Evolutionary conservation across 2,329 filamentous ascomycete species (phyloP).

Genomic region (Penicillium hesseltinei): DNA sequence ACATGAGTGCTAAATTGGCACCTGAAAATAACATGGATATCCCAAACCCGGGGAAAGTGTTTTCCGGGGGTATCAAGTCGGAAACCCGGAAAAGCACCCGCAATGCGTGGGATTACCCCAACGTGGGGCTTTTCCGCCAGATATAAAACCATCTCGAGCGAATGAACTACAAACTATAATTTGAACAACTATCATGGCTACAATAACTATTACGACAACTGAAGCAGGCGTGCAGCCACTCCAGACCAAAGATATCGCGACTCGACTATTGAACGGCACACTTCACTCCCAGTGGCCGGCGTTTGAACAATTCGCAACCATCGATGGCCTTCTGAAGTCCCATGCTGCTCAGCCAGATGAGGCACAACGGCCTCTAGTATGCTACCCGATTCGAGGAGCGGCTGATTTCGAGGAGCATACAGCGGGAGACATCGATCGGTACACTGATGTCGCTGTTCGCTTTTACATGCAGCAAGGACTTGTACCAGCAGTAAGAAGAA

Average conservation of each 20-base stretch:
- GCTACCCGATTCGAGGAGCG: slow-evolving; percentile 18
- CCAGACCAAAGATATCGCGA: slow-evolving; percentile 18
- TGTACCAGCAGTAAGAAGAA: slow-evolving; percentile 15
- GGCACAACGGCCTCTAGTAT: slow-evolving; percentile 16
- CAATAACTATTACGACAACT: slow-evolving; percentile 10
- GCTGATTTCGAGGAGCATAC: slow-evolving; percentile 25
- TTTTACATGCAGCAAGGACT: slow-evolving; percentile 22
- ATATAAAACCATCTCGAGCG: slow-evolving; percentile 8
- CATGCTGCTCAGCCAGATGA: slow-evolving; percentile 20
- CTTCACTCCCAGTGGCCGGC: slow-evolving; percentile 22
- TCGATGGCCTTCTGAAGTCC: slow-evolving; percentile 21
- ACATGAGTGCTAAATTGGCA: background rate
- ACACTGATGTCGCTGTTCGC: slow-evolving; percentile 22
- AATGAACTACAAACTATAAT: background rate
- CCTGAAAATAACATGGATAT: background rate
- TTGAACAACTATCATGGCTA: slow-evolving; percentile 5
- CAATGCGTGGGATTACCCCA: slow-evolving; percentile 6
- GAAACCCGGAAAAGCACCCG: slow-evolving; percentile 16
- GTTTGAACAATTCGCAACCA: slow-evolving; percentile 20
- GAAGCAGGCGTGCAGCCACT: slow-evolving; percentile 7
- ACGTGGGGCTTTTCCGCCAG: background rate
- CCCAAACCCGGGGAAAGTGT: background rate
- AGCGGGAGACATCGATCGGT: slow-evolving; percentile 21
- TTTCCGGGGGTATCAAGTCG: slow-evolving; percentile 6
- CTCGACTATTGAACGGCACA: slow-evolving; percentile 22